These are phyloP conservation scores for Botryotinia calthae DNA, from an alignment of 2,329 filamentous ascomycete genomes.

Conservation along the genomic window DNA sequence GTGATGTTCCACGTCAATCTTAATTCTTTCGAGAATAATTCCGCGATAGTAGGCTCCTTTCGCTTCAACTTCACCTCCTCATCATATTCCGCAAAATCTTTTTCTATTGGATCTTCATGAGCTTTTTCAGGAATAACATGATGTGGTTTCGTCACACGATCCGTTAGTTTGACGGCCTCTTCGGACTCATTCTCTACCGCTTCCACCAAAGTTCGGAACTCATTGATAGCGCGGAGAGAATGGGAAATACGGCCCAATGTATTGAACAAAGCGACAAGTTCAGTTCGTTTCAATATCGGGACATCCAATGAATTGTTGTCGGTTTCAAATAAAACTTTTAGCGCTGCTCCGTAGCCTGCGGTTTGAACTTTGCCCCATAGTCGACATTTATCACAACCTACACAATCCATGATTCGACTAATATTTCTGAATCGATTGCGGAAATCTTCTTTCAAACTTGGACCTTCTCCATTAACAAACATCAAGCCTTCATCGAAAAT, in stretches of 20 bases:
- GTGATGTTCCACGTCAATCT: constrained; percentile 59
- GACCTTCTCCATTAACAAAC: constrained; percentile 77
- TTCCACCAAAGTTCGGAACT: constrained; percentile 62
- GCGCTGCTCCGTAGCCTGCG: constrained; percentile 86
- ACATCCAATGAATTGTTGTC: constrained; percentile 59
- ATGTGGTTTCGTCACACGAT: constrained; percentile 43
- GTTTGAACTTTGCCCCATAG: constrained; percentile 98
- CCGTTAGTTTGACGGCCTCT: constrained; percentile 29
- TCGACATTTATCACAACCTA: constrained; percentile 96
- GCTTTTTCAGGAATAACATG: constrained; percentile 39
- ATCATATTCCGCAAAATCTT: constrained; percentile 44
- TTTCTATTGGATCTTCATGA: constrained; percentile 40
- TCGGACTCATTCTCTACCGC: constrained; percentile 37
- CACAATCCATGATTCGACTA: constrained; percentile 95
- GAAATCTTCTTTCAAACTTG: constrained; percentile 92
- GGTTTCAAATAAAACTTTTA: constrained; percentile 95
- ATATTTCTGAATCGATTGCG: constrained; percentile 96
- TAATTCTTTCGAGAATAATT: constrained; percentile 64
- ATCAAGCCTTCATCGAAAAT: constrained; percentile 95
- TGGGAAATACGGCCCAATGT: constrained; percentile 85
- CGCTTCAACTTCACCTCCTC: constrained; percentile 35
- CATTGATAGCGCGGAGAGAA: constrained; percentile 70
- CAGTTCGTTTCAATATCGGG: constrained; percentile 78
- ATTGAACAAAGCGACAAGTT: constrained; percentile 92
- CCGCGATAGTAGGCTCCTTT: constrained; percentile 44